phyloP scores from a whole-genome alignment of 352 stramenopile species.

The Peronospora farinosa region DNA sequence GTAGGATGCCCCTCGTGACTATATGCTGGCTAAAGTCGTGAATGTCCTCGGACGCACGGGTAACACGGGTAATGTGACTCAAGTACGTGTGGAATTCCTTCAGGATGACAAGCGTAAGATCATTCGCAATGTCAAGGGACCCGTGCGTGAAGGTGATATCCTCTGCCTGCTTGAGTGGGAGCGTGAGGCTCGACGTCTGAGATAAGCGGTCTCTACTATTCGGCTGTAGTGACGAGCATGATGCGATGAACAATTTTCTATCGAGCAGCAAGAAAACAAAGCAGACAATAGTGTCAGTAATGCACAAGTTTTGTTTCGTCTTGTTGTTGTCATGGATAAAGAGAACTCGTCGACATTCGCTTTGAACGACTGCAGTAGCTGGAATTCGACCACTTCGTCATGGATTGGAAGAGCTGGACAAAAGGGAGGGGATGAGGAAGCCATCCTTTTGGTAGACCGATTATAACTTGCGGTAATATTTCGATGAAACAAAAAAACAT shows the following conservation, averaged over 20 bases:
- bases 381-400: slow-evolving; percentile 18
- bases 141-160: slow-evolving; percentile 97
- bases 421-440: slow-evolving; percentile 15
- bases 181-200: slow-evolving; percentile 95
- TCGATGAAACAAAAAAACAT: slow-evolving; percentile 42
- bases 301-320: slow-evolving; percentile 7
- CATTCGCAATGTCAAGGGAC: slow-evolving; percentile 99
- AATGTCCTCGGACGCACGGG: slow-evolving; percentile 98
- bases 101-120: slow-evolving; percentile 98
- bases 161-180: slow-evolving; percentile 99
- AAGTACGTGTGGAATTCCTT: slow-evolving; percentile 99
- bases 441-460: slow-evolving; percentile 27
- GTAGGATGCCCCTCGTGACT: slow-evolving; percentile 77
- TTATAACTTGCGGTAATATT: slow-evolving; percentile 54
- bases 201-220: slow-evolving; percentile 77
- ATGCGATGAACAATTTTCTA: slow-evolving; percentile 5
- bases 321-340: slow-evolving; percentile 15
- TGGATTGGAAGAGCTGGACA: slow-evolving; percentile 16
- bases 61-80: slow-evolving; percentile 99
- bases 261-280: slow-evolving; percentile 8
- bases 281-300: slow-evolving; percentile 9
- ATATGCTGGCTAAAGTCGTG: slow-evolving; percentile 98
- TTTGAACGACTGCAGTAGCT: slow-evolving; percentile 17
- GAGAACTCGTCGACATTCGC: slow-evolving; percentile 5
- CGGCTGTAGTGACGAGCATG: slow-evolving; percentile 12